A percentile compares a stretch with the other conserved stretches of the same genome.
Conservation (phyloP, 257 asterid species). For the Nicotiana noctiflora region DNA sequence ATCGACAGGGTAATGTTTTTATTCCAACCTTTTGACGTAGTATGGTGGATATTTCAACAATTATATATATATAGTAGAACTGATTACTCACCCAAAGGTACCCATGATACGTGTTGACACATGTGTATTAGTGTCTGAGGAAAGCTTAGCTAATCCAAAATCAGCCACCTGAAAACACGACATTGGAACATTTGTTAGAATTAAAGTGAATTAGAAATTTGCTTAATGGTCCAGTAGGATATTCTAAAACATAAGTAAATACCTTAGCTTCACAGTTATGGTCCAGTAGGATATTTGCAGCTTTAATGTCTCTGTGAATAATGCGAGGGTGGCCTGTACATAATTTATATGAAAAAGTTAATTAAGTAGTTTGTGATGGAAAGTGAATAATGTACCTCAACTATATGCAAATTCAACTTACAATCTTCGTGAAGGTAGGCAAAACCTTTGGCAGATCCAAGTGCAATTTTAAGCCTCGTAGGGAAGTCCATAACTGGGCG, state of each 20-base stretch:
- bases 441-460: slow-evolving; percentile 88
- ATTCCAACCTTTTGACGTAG: background rate
- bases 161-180: slow-evolving; percentile 62
- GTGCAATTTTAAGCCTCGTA: slow-evolving; percentile 59
- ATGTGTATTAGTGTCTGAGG: slow-evolving; percentile 67
- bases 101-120: slow-evolving; percentile 97
- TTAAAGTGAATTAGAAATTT: background rate
- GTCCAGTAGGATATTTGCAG: slow-evolving; percentile 76
- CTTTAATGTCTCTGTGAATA: slow-evolving; percentile 86
- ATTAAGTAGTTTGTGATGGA: background rate
- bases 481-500: slow-evolving; percentile 66
- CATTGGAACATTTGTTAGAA: background rate
- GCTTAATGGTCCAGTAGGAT: background rate
- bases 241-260: background rate
- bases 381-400: background rate
- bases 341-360: background rate
- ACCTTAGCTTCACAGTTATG: slow-evolving; percentile 74
- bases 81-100: slow-evolving; percentile 60
- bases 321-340: slow-evolving; percentile 83
- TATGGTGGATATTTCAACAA: background rate
- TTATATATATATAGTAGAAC: background rate
- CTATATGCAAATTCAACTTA: slow-evolving; percentile 17
- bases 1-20: background rate
- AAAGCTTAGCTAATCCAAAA: slow-evolving; percentile 89
- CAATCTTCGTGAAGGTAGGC: slow-evolving; percentile 93